Base-by-base conservation (phyloP, 352 stramenopile genomes). In the Pilasporangium apinafurcum region DNA sequence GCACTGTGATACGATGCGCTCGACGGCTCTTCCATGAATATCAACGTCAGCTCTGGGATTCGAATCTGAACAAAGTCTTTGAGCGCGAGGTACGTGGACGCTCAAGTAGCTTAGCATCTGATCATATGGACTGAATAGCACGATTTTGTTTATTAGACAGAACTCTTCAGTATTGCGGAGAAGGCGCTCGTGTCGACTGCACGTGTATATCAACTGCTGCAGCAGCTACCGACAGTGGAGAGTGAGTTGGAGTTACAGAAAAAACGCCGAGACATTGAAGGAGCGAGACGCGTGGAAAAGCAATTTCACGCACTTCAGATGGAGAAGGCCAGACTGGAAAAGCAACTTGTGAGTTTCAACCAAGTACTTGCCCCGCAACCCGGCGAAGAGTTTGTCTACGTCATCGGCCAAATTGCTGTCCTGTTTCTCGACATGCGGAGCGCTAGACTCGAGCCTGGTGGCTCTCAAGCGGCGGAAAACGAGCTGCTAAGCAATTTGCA, bases 1-100 rank as follows among this genome's bases (percentile, higher is more conserved):
- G 77, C 1, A 79, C 72, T 2, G 65, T 86, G 8, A 66, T 83
- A 8, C 43, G 81, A 2, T 85, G 73, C 25, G 78, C 78, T 0
- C 51, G 74, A 20, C 59, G 65, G 4, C 37, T 91, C 3, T 92
- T 65, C 33, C 74, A 86, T 20, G 78, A 92, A 41, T 91, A 92
- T 35, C 81, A 92, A 54, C 68, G 78, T 0, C 65, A 80, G 37
- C 50, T 92, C 7, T 92, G 81, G 81, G 81, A 92, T 48, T 54
- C 70, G 21, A 41, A 82, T 20, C 65, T 86, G n/a, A 61, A 68
- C 6, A 53, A 73, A 20, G 37, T 87, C 4, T 47, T 65, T 12
- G 42, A 35, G 5, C 47, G 54, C 34, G 68, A 81, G 45, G 54
- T 66, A 30, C 20, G 60, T 37, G 8, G 42, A 24, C 8, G 14